Percentiles rank a stretch among this genome's conserved stretches.
These are phyloP conservation scores for Limnanthes douglasii DNA, from an alignment of 345 rosid species.

Conservation along the genomic window DNA sequence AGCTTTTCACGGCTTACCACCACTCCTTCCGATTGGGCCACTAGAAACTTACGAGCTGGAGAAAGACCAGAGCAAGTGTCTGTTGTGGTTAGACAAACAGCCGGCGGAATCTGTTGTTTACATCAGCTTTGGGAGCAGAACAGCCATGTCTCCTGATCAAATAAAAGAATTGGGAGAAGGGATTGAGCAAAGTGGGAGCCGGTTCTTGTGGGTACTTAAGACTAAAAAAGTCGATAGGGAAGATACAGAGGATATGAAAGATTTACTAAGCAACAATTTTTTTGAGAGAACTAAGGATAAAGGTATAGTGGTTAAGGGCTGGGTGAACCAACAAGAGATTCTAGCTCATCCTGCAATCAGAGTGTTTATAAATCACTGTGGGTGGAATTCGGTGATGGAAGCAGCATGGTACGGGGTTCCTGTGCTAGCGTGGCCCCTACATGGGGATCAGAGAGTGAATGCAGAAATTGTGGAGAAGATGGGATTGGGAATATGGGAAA, in stretches of 20 bases:
- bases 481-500: slow-evolving; percentile 17
- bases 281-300: slow-evolving; percentile 8
- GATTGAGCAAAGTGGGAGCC: slow-evolving; percentile 20
- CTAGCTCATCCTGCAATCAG: slow-evolving; percentile 20
- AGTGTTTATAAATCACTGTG: slow-evolving; percentile 21
- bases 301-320: slow-evolving; percentile 22
- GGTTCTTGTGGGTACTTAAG: too few relatives aligned
- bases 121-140: slow-evolving; percentile 37
- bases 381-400: slow-evolving; percentile 38
- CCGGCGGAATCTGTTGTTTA: slow-evolving; percentile 21
- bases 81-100: slow-evolving; percentile 27
- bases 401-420: slow-evolving; percentile 24
- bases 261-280: slow-evolving; percentile 16
- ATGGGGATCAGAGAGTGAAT: slow-evolving; percentile 32
- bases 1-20: slow-evolving; percentile 12
- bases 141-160: slow-evolving; percentile 22
- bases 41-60: slow-evolving; percentile 12
- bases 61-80: not conserved
- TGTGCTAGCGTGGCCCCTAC: slow-evolving; percentile 26
- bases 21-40: slow-evolving; percentile 22
- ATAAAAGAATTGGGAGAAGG: slow-evolving; percentile 30
- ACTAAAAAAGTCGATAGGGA: slow-evolving; percentile 19
- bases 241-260: slow-evolving; percentile 15
- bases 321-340: slow-evolving; percentile 27
- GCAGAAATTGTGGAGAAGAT: slow-evolving; percentile 14